Conservation (phyloP, 2,329 filamentous ascomycete genomes). For the Lachnellula willkommii region DNA sequence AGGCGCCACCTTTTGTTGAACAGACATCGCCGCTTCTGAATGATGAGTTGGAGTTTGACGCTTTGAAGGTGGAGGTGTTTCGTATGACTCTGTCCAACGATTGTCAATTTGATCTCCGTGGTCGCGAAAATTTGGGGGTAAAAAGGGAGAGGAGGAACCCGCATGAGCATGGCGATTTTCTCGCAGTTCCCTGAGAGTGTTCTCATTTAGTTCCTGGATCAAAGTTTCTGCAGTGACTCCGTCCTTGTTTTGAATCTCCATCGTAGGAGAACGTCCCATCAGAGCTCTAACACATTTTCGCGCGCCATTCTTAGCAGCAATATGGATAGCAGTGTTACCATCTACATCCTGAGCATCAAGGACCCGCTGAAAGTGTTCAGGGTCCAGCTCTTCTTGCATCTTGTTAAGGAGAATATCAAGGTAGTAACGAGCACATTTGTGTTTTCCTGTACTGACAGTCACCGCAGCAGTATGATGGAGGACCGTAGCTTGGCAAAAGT, state of each 20-base stretch:
- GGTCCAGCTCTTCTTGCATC: conserved; percentile 71
- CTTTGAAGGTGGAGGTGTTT: conserved; percentile 6
- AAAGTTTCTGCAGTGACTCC: conserved; percentile 81
- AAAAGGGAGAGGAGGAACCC: conserved; percentile 68
- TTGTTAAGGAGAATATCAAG: conserved; percentile 86
- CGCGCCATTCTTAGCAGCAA: conserved; percentile 75
- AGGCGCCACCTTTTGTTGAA: conserved; percentile 64
- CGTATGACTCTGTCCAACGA: conserved; percentile 2
- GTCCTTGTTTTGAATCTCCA: conserved; percentile 75
- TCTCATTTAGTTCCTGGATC: conserved; percentile 69
- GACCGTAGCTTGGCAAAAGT: conserved; percentile 77
- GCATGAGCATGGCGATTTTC: conserved; percentile 51
- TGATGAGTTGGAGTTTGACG: conserved; percentile 34
- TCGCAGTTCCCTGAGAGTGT: conserved; percentile 35
- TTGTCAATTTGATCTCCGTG: not conserved
- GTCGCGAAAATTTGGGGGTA: conserved; percentile 44
- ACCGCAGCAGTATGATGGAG: conserved; percentile 93
- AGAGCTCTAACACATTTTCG: conserved; percentile 82
- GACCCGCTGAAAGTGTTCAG: conserved; percentile 69
- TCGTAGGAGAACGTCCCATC: conserved; percentile 72
- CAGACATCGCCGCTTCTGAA: conserved; percentile 62
- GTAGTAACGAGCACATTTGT: conserved; percentile 87
- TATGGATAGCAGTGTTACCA: conserved; percentile 78
- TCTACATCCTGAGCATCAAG: conserved; percentile 78
- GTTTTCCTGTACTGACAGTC: conserved; percentile 76